Conservation (phyloP, 176 grass and related monocot genomes). For the Paspalum vaginatum region DNA sequence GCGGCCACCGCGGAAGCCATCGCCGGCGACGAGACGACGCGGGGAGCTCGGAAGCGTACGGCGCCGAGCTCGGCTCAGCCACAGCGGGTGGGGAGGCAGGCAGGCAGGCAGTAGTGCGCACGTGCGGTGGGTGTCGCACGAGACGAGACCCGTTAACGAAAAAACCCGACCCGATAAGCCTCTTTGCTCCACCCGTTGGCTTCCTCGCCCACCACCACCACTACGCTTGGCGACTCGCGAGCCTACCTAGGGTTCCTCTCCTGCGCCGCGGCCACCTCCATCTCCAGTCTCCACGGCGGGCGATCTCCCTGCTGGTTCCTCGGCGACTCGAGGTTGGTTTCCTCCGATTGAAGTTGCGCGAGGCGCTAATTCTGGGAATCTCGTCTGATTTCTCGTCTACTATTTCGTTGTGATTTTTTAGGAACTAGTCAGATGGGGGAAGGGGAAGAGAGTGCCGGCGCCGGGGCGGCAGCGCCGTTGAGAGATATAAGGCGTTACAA, state of each 20-base stretch:
- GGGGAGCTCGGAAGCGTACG: conserved; percentile 2
- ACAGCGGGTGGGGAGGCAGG: conserved; percentile 17
- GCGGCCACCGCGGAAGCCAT: conserved; percentile 41
- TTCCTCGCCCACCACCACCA: not conserved
- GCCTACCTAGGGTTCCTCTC: conserved; percentile 43
- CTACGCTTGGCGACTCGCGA: not conserved
- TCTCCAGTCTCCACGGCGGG: not conserved
- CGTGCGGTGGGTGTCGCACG: not conserved
- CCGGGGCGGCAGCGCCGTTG: not conserved
- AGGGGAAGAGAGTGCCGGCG: not conserved
- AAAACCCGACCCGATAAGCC: not conserved
- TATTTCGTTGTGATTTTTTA: not conserved
- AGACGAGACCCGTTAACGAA: not conserved
- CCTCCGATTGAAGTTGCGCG: not conserved
- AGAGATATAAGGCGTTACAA: conserved; percentile 62
- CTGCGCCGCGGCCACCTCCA: conserved; percentile 21
- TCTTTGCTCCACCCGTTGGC: not conserved
- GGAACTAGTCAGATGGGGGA: conserved; percentile 30
- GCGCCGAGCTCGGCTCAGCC: conserved; percentile 40
- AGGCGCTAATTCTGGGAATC: not conserved
- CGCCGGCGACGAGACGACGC: conserved; percentile 43
- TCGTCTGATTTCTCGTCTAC: not conserved
- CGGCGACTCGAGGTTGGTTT: conserved; percentile 28
- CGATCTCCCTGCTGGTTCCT: not conserved
- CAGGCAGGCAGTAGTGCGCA: not conserved